Evolutionary conservation across 495 filamentous ascomycete genomes (phyloP).

Genomic region (Pseudomonodictys pantanalensis): DNA sequence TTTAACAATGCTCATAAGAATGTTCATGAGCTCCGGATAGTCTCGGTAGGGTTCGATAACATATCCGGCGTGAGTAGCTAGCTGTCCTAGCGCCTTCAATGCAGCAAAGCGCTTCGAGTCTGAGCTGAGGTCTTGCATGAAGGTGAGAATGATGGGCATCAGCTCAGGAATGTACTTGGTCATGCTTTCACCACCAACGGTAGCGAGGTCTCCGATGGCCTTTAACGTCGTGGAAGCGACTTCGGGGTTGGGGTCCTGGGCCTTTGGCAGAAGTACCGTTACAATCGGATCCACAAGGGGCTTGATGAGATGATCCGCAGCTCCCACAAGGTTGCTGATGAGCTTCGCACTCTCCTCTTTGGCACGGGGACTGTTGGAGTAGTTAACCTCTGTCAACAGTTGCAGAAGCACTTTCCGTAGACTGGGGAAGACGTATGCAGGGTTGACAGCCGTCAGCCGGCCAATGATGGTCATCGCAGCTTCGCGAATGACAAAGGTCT

Average conservation of each 20-base stretch:
- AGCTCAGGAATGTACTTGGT: constrained; percentile 77
- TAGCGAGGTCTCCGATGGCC: constrained; percentile 88
- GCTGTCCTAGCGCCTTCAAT: constrained; percentile 81
- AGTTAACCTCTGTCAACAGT: constrained; percentile 90
- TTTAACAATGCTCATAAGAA: constrained; percentile 90
- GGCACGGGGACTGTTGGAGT: constrained; percentile 86
- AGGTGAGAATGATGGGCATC: constrained; percentile 92
- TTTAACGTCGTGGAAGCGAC: constrained; percentile 91
- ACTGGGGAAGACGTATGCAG: constrained; percentile 94
- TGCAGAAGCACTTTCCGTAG: constrained; percentile 92
- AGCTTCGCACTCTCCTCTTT: constrained; percentile 95
- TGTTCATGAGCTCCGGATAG: constrained; percentile 85
- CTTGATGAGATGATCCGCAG: constrained; percentile 85
- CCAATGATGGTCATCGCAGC: constrained; percentile 95
- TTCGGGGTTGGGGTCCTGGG: constrained; percentile 73
- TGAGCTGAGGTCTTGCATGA: constrained; percentile 88
- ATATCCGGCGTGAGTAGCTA: constrained; percentile 93
- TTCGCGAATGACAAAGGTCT: constrained; percentile 85
- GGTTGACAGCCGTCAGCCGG: constrained; percentile 84
- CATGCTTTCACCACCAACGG: constrained; percentile 90
- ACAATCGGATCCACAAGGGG: constrained; percentile 96
- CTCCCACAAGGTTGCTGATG: constrained; percentile 85
- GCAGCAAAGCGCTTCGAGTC: constrained; percentile 85
- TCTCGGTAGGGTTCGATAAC: constrained; percentile 96
- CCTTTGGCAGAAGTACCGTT: constrained; percentile 82